Evolutionary conservation across 345 rosid genomes (phyloP).

Genomic region (Pelargonium nanum): DNA sequence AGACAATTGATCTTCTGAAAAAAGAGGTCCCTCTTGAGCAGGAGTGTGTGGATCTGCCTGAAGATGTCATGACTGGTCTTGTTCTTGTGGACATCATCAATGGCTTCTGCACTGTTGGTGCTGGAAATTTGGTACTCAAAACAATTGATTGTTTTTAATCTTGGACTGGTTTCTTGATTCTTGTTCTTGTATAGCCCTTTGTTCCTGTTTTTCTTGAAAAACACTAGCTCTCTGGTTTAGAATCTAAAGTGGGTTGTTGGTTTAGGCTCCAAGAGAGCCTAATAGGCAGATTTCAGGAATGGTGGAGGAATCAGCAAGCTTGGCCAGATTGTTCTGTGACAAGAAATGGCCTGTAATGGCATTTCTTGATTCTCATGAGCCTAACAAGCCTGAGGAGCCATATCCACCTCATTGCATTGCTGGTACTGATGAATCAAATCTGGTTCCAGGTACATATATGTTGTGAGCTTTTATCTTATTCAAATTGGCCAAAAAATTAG

Average conservation of each 20-base stretch:
- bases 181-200: no score
- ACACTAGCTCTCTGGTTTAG: no score
- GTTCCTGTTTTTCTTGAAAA: no score
- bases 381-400: conserved; percentile 31
- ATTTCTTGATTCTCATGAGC: conserved; percentile 30
- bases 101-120: conserved; percentile 52
- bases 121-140: conserved; percentile 36
- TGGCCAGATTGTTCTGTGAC: conserved; percentile 25
- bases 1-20: conserved; percentile 11
- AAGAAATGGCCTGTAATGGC: conserved; percentile 27
- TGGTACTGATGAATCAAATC: conserved; percentile 29
- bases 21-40: conserved; percentile 15
- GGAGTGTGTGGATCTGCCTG: conserved; percentile 14
- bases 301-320: conserved; percentile 20
- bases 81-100: conserved; percentile 42
- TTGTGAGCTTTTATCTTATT: neutral
- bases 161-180: neutral
- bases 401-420: conserved; percentile 31
- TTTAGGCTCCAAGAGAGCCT: conserved; percentile 26
- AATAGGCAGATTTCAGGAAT: conserved; percentile 22
- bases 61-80: conserved; percentile 29
- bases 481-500: neutral
- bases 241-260: neutral
- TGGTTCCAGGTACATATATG: conserved; percentile 23
- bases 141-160: neutral